Base-by-base conservation (phyloP, 1,139 yeast species). In the Kluyveromyces sp. region DNA sequence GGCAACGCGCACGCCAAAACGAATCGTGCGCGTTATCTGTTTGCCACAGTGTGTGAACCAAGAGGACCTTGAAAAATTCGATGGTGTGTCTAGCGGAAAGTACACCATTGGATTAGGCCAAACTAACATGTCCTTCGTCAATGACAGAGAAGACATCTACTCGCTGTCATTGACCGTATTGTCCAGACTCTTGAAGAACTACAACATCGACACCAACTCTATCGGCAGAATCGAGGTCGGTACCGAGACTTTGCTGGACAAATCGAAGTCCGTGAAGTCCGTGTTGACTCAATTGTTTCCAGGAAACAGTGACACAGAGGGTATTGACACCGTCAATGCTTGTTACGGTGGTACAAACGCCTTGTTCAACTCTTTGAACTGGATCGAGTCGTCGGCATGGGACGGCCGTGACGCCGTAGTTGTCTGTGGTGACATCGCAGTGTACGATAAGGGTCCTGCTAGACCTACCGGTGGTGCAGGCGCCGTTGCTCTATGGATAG, bases 391-490 rank as follows among this genome's bases (percentile, higher is more conserved):
- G 29, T 80, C 89, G 30, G 76, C 92, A 39, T 94, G 98, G 98
- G 98, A 94, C 63, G 99, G 99, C 52, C 80, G 98, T 68, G 89
- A 92, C 61, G 98, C 98, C 48, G 79, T 92, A 59, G 99, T 89
- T 46, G 96, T 89, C 34, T 82, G 94, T 62, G 97, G 96, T 67
- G 99, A 94, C 68, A 92, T 94, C 65, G 98, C 98, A 63, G 83
- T 94, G 57, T 94, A 94, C 69, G 88, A 92, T 57, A 78, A 89
- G 70, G 98, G 98, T 65, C 83, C 94, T 41, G 99, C 99, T 46
- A 83, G 99, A 74, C 98, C 99, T 60, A 92, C 98, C 47, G 99
- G 99, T 65, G 99, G 99, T 70, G 97, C 95, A 48, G 99, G 99
- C 61, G 78, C 95, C 44, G 94, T 92, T 48, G 99, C 99, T 41